Conservation (phyloP, 345 rosid species). For the Passiflora organensis region DNA sequence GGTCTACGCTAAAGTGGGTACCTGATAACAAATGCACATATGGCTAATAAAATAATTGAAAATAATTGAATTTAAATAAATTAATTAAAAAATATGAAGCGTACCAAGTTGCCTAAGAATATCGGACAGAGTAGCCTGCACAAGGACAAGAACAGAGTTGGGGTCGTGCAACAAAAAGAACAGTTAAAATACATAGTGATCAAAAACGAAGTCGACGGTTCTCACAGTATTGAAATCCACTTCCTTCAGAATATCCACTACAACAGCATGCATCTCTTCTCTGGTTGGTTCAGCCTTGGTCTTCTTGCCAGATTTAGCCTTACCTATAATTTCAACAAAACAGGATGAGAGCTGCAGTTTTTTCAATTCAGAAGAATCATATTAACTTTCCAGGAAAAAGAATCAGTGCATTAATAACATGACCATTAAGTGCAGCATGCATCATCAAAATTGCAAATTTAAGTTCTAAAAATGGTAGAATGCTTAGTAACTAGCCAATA, state of each 20-base stretch:
- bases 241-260: conserved; percentile 74
- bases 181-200: not conserved
- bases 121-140: conserved; percentile 92
- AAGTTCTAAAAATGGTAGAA: too few relatives aligned
- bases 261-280: conserved; percentile 84
- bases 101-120: conserved; percentile 78
- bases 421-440: too few relatives aligned
- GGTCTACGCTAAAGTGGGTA: conserved; percentile 59
- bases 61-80: not conserved
- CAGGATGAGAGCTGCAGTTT: not conserved
- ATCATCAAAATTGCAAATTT: too few relatives aligned
- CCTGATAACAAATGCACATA: conserved; percentile 35
- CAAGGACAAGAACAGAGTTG: conserved; percentile 1
- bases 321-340: conserved; percentile 31
- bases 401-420: too few relatives aligned
- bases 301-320: conserved; percentile 62
- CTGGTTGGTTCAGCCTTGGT: conserved; percentile 66
- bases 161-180: conserved; percentile 1
- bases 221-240: conserved; percentile 97
- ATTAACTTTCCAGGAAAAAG: too few relatives aligned
- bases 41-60: conserved; percentile 7
- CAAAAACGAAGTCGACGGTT: not conserved
- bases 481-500: too few relatives aligned
- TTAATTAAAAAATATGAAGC: conserved; percentile 9
- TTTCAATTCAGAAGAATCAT: too few relatives aligned